Conservation (phyloP, 371 early-diverging fungal species). For the Haplosporangium sp. region DNA sequence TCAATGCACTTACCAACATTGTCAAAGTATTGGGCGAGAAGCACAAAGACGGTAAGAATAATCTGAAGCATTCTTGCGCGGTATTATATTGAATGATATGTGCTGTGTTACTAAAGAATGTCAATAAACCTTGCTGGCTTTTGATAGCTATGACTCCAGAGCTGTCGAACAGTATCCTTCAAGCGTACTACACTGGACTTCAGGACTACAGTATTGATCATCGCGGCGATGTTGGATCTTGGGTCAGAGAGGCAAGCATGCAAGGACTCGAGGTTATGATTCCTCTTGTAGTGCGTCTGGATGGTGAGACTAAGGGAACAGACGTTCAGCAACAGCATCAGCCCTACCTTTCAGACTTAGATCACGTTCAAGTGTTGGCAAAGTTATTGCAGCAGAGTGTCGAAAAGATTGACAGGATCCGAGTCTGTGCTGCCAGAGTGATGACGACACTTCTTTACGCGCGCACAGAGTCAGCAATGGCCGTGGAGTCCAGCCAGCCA, state of each 20-base stretch:
- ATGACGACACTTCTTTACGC: slow-evolving; percentile 59
- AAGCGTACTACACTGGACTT: slow-evolving; percentile 67
- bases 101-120: no score
- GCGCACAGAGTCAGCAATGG: background rate
- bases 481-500: slow-evolving; percentile 8
- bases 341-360: slow-evolving; percentile 42
- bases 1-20: slow-evolving; percentile 64
- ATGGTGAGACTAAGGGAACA: slow-evolving; percentile 12
- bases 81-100: no score
- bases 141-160: slow-evolving; percentile 55
- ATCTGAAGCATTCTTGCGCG: background rate
- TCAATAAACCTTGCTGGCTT: background rate
- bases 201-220: slow-evolving; percentile 89
- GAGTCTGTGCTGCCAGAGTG: slow-evolving; percentile 73
- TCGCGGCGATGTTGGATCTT: slow-evolving; percentile 96
- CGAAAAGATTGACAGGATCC: slow-evolving; percentile 85
- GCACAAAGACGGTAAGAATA: slow-evolving; percentile 59
- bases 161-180: slow-evolving; percentile 58
- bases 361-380: slow-evolving; percentile 56
- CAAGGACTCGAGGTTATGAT: slow-evolving; percentile 63
- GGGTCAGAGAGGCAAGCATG: slow-evolving; percentile 87
- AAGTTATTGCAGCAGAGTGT: slow-evolving; percentile 77
- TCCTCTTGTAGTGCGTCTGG: slow-evolving; percentile 59
- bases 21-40: slow-evolving; percentile 49
- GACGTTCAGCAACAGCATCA: slow-evolving; percentile 22